Conservation (phyloP, 2,329 filamentous ascomycete genomes). For the Hypocreales sp. region DNA sequence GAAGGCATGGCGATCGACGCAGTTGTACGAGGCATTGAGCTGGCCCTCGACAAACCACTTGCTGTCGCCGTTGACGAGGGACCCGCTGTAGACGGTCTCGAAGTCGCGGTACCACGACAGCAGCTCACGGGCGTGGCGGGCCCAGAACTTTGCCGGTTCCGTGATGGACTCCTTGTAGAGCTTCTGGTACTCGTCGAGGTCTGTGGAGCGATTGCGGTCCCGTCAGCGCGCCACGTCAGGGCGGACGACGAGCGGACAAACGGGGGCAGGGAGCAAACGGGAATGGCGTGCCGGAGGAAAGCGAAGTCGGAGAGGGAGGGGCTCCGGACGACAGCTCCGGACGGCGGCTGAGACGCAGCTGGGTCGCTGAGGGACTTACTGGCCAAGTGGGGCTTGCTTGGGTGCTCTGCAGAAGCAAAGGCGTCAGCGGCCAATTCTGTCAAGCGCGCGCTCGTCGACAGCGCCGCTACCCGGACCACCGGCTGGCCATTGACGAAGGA, state of each 20-base stretch:
- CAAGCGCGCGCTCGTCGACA: too few relatives aligned
- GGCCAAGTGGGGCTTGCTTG: constrained; percentile 50
- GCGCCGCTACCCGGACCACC: too few relatives aligned
- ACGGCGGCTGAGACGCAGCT: too few relatives aligned
- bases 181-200: constrained; percentile 50
- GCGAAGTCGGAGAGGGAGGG: too few relatives aligned
- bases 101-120: constrained; percentile 87
- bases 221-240: too few relatives aligned
- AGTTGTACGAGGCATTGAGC: constrained; percentile 95
- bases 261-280: too few relatives aligned
- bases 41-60: constrained; percentile 92
- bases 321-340: too few relatives aligned
- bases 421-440: constrained; percentile 10
- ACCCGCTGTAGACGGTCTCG: constrained; percentile 70
- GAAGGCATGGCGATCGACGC: constrained; percentile 90
- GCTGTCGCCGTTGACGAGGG: constrained; percentile 63
- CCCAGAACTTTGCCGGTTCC: constrained; percentile 85
- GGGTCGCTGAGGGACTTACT: too few relatives aligned
- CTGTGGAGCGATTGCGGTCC: constrained; percentile 19
- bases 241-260: too few relatives aligned
- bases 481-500: too few relatives aligned
- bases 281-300: too few relatives aligned
- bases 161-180: constrained; percentile 76
- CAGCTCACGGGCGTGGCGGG: constrained; percentile 67
- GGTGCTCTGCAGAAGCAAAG: constrained; percentile 41